Base-by-base conservation (phyloP, 441 rosid species). In the Pelargonium myrrhifolium region DNA sequence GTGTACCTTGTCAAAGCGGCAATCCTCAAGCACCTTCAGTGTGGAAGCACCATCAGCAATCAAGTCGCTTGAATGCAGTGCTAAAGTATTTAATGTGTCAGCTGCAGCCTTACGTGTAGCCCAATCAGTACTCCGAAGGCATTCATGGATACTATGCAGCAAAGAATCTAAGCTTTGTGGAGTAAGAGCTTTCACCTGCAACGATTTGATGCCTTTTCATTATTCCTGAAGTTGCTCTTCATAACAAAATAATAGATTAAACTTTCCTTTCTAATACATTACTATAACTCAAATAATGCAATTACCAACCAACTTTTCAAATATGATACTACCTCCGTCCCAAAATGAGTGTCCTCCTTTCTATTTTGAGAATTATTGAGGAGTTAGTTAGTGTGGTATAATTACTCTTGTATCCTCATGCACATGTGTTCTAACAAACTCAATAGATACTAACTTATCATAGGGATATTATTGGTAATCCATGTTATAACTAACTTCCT, bases 101-200 rank as follows among this genome's bases (percentile, higher is more conserved):
- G 97, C 90, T 62, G 98, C 96, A 71, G 99, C 97, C 79, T 94
- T 94, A 20, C 98, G 92, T 28, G 97, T 90, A 3, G 82, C 93
- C 98, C 98, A 94, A 81, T 94, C 99, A 67, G 96, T 73, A 81
- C 92, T 94, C 56, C 92, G 86, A 69, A 94, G 87, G 79, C 96
- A 92, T n/a, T 86, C 97, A 71, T 86, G 93, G 68, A 92, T 90
- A 71, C 82, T 83, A 75, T 92, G 92, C 77, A 95, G 79, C 82
- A 95, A 81, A 26, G 87, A 72, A 21, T 87, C 96, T 72, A 92
- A 73, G 74, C 89, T 88, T 72, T 82, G 96, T n/a, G 89, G 97
- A 65, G 89, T 85, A 81, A 95, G 84, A 40, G 97, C 94, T 78
- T 92, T 96, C 62, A 84, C 97, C 98, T 94, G 88, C 75, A 82